Evolutionary conservation across 164 flowering plant species (phyloP).

Genomic region (Umbilicus rupestris): DNA sequence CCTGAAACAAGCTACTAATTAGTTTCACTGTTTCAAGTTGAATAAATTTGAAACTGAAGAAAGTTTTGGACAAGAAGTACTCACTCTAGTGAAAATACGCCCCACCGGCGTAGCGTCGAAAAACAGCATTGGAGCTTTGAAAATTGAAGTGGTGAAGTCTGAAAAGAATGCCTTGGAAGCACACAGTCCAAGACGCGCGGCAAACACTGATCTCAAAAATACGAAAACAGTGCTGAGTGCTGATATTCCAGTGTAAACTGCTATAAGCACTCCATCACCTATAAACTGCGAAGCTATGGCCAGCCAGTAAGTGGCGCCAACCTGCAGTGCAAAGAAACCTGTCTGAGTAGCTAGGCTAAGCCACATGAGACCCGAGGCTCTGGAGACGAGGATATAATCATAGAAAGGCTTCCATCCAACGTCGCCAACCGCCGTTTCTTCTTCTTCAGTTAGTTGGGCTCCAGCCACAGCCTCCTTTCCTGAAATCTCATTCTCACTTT

Average conservation of each 20-base stretch:
- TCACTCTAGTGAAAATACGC: slow-evolving; percentile 72
- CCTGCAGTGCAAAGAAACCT: slow-evolving; percentile 49
- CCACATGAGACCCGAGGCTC: slow-evolving; percentile 26
- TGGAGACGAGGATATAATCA: slow-evolving; percentile 53
- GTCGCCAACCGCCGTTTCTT: slow-evolving; percentile 60
- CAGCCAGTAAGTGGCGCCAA: slow-evolving; percentile 65
- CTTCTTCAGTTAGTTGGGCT: slow-evolving; percentile 61
- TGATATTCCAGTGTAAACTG: slow-evolving; percentile 55
- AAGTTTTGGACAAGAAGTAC: slow-evolving; percentile 10
- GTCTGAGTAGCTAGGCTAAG: slow-evolving; percentile 24
- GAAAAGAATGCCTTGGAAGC: slow-evolving; percentile 72
- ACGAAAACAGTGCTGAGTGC: slow-evolving; percentile 41
- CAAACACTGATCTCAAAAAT: slow-evolving; percentile 36
- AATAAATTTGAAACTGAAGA: background rate
- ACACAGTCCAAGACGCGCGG: slow-evolving; percentile 51
- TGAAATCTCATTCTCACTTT: slow-evolving; percentile 32
- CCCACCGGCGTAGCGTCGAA: slow-evolving; percentile 90
- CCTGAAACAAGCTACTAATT: slow-evolving; percentile 27
- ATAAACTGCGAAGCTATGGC: slow-evolving; percentile 48
- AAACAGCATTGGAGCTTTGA: slow-evolving; percentile 85
- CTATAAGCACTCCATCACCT: slow-evolving; percentile 35
- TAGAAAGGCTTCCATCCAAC: slow-evolving; percentile 67
- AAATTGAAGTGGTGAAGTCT: slow-evolving; percentile 48
- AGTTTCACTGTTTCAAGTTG: background rate
- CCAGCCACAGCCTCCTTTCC: slow-evolving; percentile 22